These are phyloP conservation scores for Xerocomellus chrysenteron DNA, from an alignment of 768 basidiomycete genomes.

Conservation along the genomic window DNA sequence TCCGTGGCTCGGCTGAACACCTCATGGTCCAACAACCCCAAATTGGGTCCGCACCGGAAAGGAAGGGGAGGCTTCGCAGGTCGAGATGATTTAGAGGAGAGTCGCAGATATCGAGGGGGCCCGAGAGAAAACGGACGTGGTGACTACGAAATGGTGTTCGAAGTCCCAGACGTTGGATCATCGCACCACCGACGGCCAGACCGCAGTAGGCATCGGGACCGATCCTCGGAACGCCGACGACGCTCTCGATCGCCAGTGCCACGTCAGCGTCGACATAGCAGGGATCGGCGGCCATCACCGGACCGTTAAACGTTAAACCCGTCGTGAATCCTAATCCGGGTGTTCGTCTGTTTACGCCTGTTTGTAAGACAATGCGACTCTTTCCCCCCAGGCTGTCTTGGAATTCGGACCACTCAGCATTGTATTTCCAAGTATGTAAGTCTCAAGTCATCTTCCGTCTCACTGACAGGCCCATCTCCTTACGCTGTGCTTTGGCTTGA, in stretches of 20 bases:
- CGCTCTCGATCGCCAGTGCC: slow-evolving; percentile 26
- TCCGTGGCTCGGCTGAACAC: slow-evolving; percentile 88
- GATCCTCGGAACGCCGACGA: slow-evolving; percentile 24
- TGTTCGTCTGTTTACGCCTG: slow-evolving; percentile 19
- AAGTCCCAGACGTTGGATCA: slow-evolving; percentile 48
- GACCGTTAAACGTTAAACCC: slow-evolving; percentile 36
- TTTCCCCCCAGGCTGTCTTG: slow-evolving; percentile 11
- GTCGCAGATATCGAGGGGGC: slow-evolving; percentile 57
- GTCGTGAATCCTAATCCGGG: slow-evolving; percentile 4
- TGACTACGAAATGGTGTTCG: slow-evolving; percentile 82
- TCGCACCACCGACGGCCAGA: slow-evolving; percentile 44
- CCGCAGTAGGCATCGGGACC: slow-evolving; percentile 53
- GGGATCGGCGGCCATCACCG: slow-evolving; percentile 35
- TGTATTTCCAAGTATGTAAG: slow-evolving; percentile 20
- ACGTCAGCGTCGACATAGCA: slow-evolving; percentile 26
- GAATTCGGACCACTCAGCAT: slow-evolving; percentile 6
- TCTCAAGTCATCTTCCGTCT: slow-evolving; percentile 3
- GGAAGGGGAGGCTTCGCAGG: slow-evolving; percentile 58
- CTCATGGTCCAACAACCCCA: slow-evolving; percentile 78
- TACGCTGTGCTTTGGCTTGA: slow-evolving; percentile 3
- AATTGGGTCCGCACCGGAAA: slow-evolving; percentile 44
- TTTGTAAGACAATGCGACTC: slow-evolving; percentile 18
- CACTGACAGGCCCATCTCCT: not conserved
- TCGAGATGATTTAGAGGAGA: slow-evolving; percentile 71
- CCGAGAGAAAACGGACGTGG: slow-evolving; percentile 31